These are phyloP conservation scores for Paradendryphiella salina DNA, from an alignment of 2,329 filamentous ascomycete species.

Conservation along the genomic window DNA sequence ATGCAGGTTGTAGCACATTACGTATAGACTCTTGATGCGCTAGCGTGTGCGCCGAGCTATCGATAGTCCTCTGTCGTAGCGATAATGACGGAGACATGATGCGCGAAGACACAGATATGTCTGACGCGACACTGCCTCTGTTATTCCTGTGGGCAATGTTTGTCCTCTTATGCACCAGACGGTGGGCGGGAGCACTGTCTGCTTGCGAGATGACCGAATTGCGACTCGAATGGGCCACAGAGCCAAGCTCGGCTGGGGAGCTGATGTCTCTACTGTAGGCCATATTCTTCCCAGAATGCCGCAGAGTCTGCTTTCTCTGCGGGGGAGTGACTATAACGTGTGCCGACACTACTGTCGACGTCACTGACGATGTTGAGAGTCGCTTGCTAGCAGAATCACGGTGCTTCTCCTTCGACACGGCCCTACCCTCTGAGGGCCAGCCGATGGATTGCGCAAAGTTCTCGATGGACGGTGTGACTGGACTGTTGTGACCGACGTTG, in stretches of 20 bases:
- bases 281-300: slow-evolving; percentile 58
- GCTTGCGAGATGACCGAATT: slow-evolving; percentile 48
- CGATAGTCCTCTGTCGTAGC: slow-evolving; percentile 32
- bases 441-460: slow-evolving; percentile 55
- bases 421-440: slow-evolving; percentile 51
- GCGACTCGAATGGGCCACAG: slow-evolving; percentile 50
- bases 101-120: slow-evolving; percentile 28
- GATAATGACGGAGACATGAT: slow-evolving; percentile 35
- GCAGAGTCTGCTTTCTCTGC: slow-evolving; percentile 51
- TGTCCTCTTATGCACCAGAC: slow-evolving; percentile 55
- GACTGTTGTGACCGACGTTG: slow-evolving; percentile 39
- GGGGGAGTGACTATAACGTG: slow-evolving; percentile 58
- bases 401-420: slow-evolving; percentile 25
- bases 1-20: slow-evolving; percentile 40
- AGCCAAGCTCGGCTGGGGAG: slow-evolving; percentile 46
- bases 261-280: slow-evolving; percentile 53
- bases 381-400: slow-evolving; percentile 47
- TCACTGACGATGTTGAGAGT: slow-evolving; percentile 56
- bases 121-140: slow-evolving; percentile 38
- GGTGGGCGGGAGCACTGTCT: slow-evolving; percentile 51
- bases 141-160: slow-evolving; percentile 53
- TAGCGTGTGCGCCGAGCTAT: slow-evolving; percentile 37
- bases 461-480: slow-evolving; percentile 50
- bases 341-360: slow-evolving; percentile 59
- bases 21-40: slow-evolving; percentile 40